phyloP scores from a whole-genome alignment of 768 basidiomycete genomes.

The Tylopilus sp. region DNA sequence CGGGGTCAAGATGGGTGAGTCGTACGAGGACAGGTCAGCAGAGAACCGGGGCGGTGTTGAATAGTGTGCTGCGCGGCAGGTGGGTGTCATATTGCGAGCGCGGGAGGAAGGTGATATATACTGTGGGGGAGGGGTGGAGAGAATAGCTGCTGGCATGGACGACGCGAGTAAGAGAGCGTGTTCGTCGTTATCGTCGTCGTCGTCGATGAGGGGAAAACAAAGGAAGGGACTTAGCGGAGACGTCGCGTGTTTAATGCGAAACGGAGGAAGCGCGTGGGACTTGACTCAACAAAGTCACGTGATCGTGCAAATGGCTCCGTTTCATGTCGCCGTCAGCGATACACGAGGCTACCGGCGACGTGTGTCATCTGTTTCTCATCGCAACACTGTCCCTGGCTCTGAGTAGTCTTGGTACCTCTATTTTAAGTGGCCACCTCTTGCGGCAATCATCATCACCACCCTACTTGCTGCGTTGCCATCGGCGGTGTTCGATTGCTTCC shows the following conservation, averaged over 20 bases:
- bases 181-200: conserved; percentile 16
- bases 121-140: conserved; percentile 33
- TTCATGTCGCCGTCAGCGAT: conserved; percentile 26
- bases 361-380: not conserved
- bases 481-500: not conserved
- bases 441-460: too few species aligned
- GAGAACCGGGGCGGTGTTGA: conserved; percentile 34
- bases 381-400: conserved; percentile 6
- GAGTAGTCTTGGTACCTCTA: too few species aligned
- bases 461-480: conserved; percentile 2
- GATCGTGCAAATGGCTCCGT: conserved; percentile 29
- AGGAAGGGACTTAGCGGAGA: conserved; percentile 6
- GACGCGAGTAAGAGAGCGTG: conserved; percentile 19
- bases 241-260: conserved; percentile 31
- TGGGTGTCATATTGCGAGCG: conserved; percentile 31
- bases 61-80: conserved; percentile 30
- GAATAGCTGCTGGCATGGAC: conserved; percentile 24
- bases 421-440: not conserved
- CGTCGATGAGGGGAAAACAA: conserved; percentile 15
- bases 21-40: conserved; percentile 30
- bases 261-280: conserved; percentile 27
- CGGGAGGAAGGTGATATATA: conserved; percentile 35
- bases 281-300: conserved; percentile 34
- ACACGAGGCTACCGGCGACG: conserved; percentile 31
- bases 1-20: conserved; percentile 61